Evolutionary conservation across 2,329 filamentous ascomycete genomes (phyloP).

Genomic region (Fusarium nematophilum): DNA sequence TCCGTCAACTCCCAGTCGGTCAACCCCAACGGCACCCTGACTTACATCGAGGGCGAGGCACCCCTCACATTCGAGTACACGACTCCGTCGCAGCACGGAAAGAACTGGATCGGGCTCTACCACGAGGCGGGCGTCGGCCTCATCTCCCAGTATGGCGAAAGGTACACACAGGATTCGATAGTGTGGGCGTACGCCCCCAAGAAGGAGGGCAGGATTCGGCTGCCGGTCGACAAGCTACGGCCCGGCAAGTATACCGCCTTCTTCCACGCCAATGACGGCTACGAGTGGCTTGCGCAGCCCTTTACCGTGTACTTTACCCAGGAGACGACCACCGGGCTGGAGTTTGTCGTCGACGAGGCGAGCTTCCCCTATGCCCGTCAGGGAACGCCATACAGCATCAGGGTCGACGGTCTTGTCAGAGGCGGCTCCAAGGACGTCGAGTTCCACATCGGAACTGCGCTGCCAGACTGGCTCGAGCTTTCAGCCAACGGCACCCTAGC

Average conservation of each 20-base stretch:
- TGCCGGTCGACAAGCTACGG: conserved; percentile 37
- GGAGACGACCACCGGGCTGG: conserved; percentile 6
- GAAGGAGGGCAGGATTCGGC: conserved; percentile 38
- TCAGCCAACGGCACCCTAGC: conserved; percentile 47
- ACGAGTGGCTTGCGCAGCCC: conserved; percentile 49
- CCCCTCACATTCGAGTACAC: conserved; percentile 48
- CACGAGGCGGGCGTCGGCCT: conserved; percentile 45
- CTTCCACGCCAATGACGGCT: conserved; percentile 49
- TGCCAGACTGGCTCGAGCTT: conserved; percentile 46
- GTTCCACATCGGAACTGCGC: conserved; percentile 41
- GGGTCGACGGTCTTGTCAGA: conserved; percentile 46
- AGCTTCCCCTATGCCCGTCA: conserved; percentile 50
- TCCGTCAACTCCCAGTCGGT: background rate
- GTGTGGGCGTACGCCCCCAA: conserved; percentile 48
- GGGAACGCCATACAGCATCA: conserved; percentile 46
- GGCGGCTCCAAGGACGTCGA: conserved; percentile 34
- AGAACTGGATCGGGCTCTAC: conserved; percentile 55
- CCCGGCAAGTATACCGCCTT: conserved; percentile 48
- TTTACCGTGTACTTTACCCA: conserved; percentile 41
- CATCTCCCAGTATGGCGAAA: conserved; percentile 38
- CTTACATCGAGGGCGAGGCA: background rate
- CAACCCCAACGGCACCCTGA: background rate
- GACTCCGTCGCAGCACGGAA: conserved; percentile 38
- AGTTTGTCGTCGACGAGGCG: conserved; percentile 44
- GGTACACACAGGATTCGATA: conserved; percentile 36